Percentiles rank a stretch among this genome's conserved stretches.
These are phyloP conservation scores for Leishmania amazonensis DNA, from an alignment of 208 protist species.

Conservation along the genomic window DNA sequence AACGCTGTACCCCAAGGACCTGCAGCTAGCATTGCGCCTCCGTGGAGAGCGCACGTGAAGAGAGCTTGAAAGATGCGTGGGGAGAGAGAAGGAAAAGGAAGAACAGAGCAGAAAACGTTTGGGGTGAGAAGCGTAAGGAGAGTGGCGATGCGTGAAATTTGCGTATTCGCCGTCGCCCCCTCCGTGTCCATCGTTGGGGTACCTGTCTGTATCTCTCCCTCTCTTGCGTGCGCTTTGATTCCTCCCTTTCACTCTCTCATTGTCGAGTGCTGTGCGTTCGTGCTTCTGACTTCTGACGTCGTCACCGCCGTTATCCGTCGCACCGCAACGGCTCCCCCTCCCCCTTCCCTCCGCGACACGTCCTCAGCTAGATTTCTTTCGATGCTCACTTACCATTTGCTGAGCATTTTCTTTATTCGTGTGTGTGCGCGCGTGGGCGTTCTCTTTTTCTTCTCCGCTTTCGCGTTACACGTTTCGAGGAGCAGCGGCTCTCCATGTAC, in stretches of 20 bases:
- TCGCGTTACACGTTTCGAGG: not conserved
- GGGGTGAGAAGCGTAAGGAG: not conserved
- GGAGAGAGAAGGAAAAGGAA: not conserved
- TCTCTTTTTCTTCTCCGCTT: not conserved
- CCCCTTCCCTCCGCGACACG: not conserved
- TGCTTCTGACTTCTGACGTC: not conserved
- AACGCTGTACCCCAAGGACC: constrained; percentile 99
- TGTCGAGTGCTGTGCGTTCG: not conserved
- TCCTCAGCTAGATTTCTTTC: not conserved
- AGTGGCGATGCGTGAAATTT: not conserved
- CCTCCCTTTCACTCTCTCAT: not conserved
- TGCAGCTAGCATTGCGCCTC: constrained; percentile 98
- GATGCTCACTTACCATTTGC: not conserved
- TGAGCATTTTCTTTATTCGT: not conserved
- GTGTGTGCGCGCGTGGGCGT: not conserved
- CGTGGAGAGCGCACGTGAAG: constrained; percentile 89
- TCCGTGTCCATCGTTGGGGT: not conserved
- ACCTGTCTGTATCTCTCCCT: not conserved
- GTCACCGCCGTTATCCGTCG: not conserved
- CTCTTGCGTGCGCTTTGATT: too few relatives aligned
- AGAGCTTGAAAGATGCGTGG: not conserved
- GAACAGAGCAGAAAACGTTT: not conserved
- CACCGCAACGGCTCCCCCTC: not conserved
- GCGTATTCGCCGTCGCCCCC: not conserved
- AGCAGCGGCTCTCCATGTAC: not conserved